Percentiles rank a stretch among this genome's conserved stretches.
phyloP scores from a whole-genome alignment of 2,329 filamentous ascomycete species.

The Talaromyces albobiverticillius region DNA sequence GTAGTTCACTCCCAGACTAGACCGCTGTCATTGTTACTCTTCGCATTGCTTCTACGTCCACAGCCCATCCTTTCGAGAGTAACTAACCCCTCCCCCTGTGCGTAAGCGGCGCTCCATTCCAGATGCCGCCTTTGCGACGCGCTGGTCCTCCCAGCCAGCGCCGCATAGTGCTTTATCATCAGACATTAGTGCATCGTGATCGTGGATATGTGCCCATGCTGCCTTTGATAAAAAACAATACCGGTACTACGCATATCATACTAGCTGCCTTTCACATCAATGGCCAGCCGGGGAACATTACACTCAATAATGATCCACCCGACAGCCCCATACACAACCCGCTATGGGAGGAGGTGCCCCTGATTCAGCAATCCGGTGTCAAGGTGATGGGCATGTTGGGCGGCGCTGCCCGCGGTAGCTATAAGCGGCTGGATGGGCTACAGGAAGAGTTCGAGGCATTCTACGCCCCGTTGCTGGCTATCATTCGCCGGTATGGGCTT shows the following conservation, averaged over 20 bases:
- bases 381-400: slow-evolving; percentile 85
- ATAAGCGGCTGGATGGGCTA: slow-evolving; percentile 57
- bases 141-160: slow-evolving; percentile 23
- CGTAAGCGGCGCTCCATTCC: not conserved
- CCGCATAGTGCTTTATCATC: slow-evolving; percentile 55
- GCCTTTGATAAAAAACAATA: slow-evolving; percentile 58
- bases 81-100: not conserved
- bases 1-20: not conserved
- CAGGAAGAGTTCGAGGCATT: slow-evolving; percentile 66
- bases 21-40: not conserved
- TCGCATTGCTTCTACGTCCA: not conserved
- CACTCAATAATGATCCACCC: slow-evolving; percentile 76
- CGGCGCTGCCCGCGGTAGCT: slow-evolving; percentile 76
- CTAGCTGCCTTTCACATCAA: slow-evolving; percentile 85
- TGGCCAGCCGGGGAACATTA: slow-evolving; percentile 61
- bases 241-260: slow-evolving; percentile 75
- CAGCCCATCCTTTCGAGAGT: not conserved
- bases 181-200: slow-evolving; percentile 59
- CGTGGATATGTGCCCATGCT: slow-evolving; percentile 59
- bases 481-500: slow-evolving; percentile 60
- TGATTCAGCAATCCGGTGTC: slow-evolving; percentile 70
- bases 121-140: slow-evolving; percentile 39
- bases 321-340: slow-evolving; percentile 64
- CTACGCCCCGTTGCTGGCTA: slow-evolving; percentile 65
- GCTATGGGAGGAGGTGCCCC: slow-evolving; percentile 74